Evolutionary conservation across 2,329 filamentous ascomycete genomes (phyloP).

Genomic region (Beauveria varroae): DNA sequence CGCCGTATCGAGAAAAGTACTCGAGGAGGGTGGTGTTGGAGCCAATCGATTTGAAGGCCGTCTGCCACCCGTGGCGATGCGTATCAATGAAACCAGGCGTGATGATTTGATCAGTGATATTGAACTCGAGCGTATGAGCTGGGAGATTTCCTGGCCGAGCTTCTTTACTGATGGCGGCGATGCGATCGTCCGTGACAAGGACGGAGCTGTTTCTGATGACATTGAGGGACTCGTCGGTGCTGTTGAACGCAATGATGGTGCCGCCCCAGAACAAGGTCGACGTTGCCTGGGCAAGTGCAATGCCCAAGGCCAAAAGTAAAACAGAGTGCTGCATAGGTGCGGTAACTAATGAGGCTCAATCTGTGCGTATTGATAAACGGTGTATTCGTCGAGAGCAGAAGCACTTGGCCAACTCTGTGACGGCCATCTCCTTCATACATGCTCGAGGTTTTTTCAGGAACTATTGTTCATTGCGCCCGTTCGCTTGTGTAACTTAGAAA

Average conservation of each 20-base stretch:
- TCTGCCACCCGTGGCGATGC: conserved; percentile 50
- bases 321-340: neutral
- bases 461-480: neutral
- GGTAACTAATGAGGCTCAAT: neutral
- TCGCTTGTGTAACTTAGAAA: neutral
- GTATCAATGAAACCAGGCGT: conserved; percentile 50
- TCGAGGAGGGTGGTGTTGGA: conserved; percentile 43
- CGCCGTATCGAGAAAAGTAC: conserved; percentile 31
- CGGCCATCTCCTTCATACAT: neutral
- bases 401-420: neutral
- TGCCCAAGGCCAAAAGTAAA: neutral
- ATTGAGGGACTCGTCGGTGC: conserved; percentile 22
- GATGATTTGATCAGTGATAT: conserved; percentile 44
- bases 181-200: conserved; percentile 22
- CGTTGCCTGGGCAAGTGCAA: neutral
- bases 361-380: neutral
- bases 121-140: conserved; percentile 29
- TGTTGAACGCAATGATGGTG: conserved; percentile 35
- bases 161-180: neutral
- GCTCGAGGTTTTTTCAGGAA: too few species aligned
- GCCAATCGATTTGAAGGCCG: conserved; percentile 43
- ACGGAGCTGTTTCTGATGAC: conserved; percentile 34
- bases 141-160: neutral
- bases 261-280: conserved; percentile 24
- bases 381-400: too few species aligned